Percentiles rank a stretch among this genome's conserved stretches.
Evolutionary conservation across 169 alveolate genomes (phyloP).

Genomic region (Hammondia hammondi): DNA sequence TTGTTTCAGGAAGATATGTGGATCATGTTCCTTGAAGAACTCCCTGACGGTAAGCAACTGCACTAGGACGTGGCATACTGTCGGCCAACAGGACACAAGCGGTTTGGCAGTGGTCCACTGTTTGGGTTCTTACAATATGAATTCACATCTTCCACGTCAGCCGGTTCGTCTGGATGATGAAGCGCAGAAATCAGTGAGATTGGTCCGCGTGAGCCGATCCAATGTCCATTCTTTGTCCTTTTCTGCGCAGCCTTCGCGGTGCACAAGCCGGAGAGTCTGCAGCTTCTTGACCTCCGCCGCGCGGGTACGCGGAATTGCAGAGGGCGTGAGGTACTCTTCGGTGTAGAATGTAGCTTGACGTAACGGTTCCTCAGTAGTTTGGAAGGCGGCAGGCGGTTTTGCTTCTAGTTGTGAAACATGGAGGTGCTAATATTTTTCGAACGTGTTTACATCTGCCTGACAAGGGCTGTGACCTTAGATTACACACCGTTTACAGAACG

Average conservation of each 20-base stretch:
- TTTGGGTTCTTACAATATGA: not conserved
- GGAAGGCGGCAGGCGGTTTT: not conserved
- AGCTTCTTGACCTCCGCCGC: constrained; percentile 49
- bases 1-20: constrained; percentile 86
- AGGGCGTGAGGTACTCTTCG: not conserved
- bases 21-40: constrained; percentile 84
- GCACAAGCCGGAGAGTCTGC: constrained; percentile 46
- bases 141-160: not conserved
- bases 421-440: too few relatives aligned
- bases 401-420: not conserved
- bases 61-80: not conserved
- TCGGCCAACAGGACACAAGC: not conserved
- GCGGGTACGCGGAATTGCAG: not conserved
- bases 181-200: too few relatives aligned
- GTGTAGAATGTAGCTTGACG: not conserved
- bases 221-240: not conserved
- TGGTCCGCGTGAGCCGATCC: too few relatives aligned
- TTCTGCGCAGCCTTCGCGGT: not conserved
- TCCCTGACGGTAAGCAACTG: constrained; percentile 73
- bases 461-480: too few relatives aligned
- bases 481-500: too few relatives aligned
- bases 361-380: not conserved
- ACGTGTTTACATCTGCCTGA: too few relatives aligned
- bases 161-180: not conserved
- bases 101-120: not conserved